Evolutionary conservation across 345 rosid species (phyloP), one percentile per base, ranked within the genome.

Genomic region (Trapa incisa): DNA sequence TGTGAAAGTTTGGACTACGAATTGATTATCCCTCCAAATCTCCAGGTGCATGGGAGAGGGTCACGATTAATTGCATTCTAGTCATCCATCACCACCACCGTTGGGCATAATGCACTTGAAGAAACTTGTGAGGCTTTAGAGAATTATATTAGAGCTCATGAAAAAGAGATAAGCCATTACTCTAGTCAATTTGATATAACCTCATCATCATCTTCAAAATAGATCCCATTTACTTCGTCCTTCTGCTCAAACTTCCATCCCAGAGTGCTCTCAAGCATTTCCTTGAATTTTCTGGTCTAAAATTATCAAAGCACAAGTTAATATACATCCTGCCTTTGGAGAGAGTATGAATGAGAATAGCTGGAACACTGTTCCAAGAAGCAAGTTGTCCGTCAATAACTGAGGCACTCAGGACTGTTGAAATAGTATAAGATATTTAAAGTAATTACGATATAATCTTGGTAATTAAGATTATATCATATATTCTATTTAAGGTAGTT

Each of bases 311-410:
- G 57, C 1, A 67, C 50, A 15, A 37, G 3, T 22, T 43, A n/a
- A 69, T 22, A 37, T 11, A 61, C 32, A 56, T 12, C 43, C 47
- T 43, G 50, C 35, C 13, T 14, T 5, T 15, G 4, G 3, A 38
- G 29, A 22, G 12, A 41, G 43, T 41, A 41, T 41, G 6, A 41
- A 3, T 41, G 43, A 8, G 6, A 13, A 73, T 64, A 66, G 7
- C 50, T 52, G 41, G 72, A 58, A 36, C 12, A 83, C 91, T 37
- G 67, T 90, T 96, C 96, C 91, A 90, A 7, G 80, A 76, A 64
- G 90, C 75, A 75, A 93, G 89, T 77, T 90, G 96, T 78, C 98
- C 98, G 77, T 93, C 94, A 70, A 90, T 83, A 70, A 83, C 89
- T 33, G 87, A 73, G 37, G 84, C 88, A 58, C 84, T 89, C 77